Percentiles rank a stretch among this genome's conserved stretches.
Evolutionary conservation across 495 filamentous ascomycete species (phyloP).

Genomic region (Neurospora sp.): DNA sequence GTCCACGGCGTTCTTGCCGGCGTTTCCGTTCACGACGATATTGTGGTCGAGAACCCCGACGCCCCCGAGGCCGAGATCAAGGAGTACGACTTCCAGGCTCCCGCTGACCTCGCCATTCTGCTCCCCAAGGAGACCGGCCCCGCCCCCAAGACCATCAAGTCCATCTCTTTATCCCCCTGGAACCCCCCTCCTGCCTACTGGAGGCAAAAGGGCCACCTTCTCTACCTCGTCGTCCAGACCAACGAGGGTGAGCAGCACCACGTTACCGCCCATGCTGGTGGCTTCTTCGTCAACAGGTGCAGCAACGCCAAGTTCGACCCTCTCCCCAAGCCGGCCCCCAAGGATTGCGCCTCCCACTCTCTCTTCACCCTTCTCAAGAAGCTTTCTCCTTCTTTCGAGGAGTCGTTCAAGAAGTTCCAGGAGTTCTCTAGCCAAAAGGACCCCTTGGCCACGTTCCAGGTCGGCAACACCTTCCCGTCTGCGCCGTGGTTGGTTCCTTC

Average conservation of each 20-base stretch:
- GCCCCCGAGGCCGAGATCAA: conserved; percentile 38
- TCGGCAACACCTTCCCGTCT: conserved; percentile 84
- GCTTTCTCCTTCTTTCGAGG: conserved; percentile 72
- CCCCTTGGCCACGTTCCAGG: conserved; percentile 83
- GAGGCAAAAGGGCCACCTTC: conserved; percentile 81
- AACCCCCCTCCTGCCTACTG: conserved; percentile 90
- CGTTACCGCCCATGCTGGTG: conserved; percentile 84
- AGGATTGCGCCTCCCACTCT: conserved; percentile 68
- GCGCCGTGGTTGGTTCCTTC: conserved; percentile 85
- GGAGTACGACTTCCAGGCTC: conserved; percentile 66
- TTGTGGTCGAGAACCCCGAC: conserved; percentile 34
- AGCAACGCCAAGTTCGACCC: conserved; percentile 90
- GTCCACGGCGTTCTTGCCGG: conserved; percentile 86
- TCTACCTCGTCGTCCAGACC: conserved; percentile 81
- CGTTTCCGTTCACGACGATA: conserved; percentile 71
- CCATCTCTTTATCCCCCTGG: conserved; percentile 83
- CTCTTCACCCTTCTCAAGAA: conserved; percentile 68
- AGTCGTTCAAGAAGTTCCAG: conserved; percentile 63
- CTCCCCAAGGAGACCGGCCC: conserved; percentile 53
- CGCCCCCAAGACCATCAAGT: conserved; percentile 79
- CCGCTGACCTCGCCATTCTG: conserved; percentile 57
- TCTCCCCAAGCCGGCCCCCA: conserved; percentile 59
- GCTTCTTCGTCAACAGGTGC: conserved; percentile 94
- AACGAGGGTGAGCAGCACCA: conserved; percentile 89
- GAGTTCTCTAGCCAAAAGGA: conserved; percentile 75